Conservation (phyloP, 1,139 yeast genomes). For the Candida sojae region DNA sequence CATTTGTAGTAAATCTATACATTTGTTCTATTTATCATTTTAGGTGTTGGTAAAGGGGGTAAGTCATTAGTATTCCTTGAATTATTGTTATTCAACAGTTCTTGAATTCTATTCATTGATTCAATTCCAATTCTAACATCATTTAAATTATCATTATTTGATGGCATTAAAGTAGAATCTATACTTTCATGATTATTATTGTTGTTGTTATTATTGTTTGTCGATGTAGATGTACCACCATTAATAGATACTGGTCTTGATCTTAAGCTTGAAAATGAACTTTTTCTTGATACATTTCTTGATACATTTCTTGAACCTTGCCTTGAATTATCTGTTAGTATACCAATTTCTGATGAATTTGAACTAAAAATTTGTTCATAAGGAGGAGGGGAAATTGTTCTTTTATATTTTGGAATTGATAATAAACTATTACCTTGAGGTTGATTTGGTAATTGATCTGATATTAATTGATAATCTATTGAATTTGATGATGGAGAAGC, state of each 20-base stretch:
- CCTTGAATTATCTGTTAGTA: not conserved
- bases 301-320: not conserved
- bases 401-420: not conserved
- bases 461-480: not conserved
- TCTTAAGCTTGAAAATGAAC: not conserved
- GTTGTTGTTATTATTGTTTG: not conserved
- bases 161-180: not conserved
- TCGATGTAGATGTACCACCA: not conserved
- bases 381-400: slow-evolving; percentile 1
- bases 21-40: not conserved
- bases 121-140: not conserved
- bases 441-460: not conserved
- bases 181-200: not conserved
- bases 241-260: not conserved
- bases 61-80: not conserved
- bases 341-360: not conserved
- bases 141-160: not conserved
- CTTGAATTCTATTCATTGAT: not conserved
- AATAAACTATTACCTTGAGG: not conserved
- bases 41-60: slow-evolving; percentile 5
- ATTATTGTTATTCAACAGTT: not conserved
- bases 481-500: not conserved
- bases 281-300: not conserved
- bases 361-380: not conserved
- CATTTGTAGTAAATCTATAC: too few species aligned